Evolutionary conservation across 2,329 filamentous ascomycete genomes (phyloP).

Genomic region (Fusarium longipes): DNA sequence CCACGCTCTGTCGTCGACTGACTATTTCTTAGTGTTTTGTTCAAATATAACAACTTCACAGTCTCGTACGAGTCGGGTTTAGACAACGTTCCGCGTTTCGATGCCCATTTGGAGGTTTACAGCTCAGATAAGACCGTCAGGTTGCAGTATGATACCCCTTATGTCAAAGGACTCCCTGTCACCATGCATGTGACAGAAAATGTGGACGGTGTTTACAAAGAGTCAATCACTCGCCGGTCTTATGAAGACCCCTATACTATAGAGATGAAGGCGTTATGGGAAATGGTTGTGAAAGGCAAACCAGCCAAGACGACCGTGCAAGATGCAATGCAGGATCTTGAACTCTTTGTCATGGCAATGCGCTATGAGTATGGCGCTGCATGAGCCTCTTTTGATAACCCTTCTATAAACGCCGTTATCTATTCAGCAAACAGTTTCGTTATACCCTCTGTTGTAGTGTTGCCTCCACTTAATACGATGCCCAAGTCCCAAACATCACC

Average conservation of each 20-base stretch:
- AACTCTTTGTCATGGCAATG: constrained; percentile 40
- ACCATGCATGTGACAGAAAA: constrained; percentile 60
- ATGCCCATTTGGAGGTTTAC: constrained; percentile 65
- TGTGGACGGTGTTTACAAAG: constrained; percentile 52
- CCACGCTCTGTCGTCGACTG: not conserved
- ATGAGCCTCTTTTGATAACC: not conserved
- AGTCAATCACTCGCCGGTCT: constrained; percentile 54
- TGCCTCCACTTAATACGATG: not conserved
- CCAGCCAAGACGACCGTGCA: constrained; percentile 45
- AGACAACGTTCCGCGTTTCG: constrained; percentile 63
- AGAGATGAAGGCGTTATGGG: constrained; percentile 52
- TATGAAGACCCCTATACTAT: constrained; percentile 58
- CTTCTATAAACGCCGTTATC: too few species aligned
- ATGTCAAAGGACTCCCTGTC: constrained; percentile 65
- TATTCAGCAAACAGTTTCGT: not conserved
- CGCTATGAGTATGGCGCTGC: not conserved
- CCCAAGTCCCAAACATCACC: not conserved
- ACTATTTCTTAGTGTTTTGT: constrained; percentile 51
- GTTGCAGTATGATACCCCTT: constrained; percentile 67
- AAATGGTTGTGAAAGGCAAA: constrained; percentile 38
- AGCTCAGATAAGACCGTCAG: constrained; percentile 63
- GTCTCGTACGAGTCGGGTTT: constrained; percentile 69
- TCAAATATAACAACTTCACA: constrained; percentile 59
- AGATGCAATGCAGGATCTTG: constrained; percentile 49
- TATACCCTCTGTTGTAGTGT: not conserved